A percentile compares a stretch with the other conserved stretches of the same genome.
Conservation (phyloP, 768 basidiomycete species). For the Sistotremastrum niveocremeum region DNA sequence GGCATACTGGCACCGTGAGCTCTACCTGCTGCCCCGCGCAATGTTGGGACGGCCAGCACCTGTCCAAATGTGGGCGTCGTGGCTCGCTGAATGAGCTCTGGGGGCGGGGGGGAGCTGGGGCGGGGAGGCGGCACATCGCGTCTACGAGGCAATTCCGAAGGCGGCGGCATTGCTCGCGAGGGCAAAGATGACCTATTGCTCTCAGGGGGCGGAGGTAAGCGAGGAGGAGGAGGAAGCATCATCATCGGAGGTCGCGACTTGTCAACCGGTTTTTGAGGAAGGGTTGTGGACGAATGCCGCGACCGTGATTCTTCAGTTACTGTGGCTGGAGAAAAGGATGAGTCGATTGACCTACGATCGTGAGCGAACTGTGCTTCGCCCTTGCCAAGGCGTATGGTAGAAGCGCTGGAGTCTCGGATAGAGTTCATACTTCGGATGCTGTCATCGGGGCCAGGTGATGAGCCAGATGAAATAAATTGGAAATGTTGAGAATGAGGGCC, state of each 20-base stretch:
- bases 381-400: slow-evolving; percentile 21
- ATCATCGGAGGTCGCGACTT: slow-evolving; percentile 79
- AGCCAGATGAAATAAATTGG: slow-evolving; percentile 41
- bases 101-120: slow-evolving; percentile 85
- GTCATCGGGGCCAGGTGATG: slow-evolving; percentile 20
- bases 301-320: slow-evolving; percentile 37
- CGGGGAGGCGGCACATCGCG: slow-evolving; percentile 61
- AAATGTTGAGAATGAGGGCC: slow-evolving; percentile 54
- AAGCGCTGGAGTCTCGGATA: slow-evolving; percentile 39
- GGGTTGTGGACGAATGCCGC: slow-evolving; percentile 44
- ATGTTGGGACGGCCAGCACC: slow-evolving; percentile 40
- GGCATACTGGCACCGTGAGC: slow-evolving; percentile 69
- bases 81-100: slow-evolving; percentile 85
- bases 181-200: slow-evolving; percentile 11
- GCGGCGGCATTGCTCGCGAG: slow-evolving; percentile 44
- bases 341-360: slow-evolving; percentile 60
- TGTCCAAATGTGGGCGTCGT: slow-evolving; percentile 73
- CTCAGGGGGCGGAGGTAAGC: slow-evolving; percentile 53
- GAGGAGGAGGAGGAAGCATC: slow-evolving; percentile 61
- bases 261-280: slow-evolving; percentile 38
- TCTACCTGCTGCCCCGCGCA: slow-evolving; percentile 32
- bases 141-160: slow-evolving; percentile 61
- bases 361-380: slow-evolving; percentile 36
- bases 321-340: slow-evolving; percentile 38
- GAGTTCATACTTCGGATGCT: slow-evolving; percentile 18